These are phyloP conservation scores for Aurantiochytrium sp. DNA, from an alignment of 108 stramenopile species.

Conservation along the genomic window DNA sequence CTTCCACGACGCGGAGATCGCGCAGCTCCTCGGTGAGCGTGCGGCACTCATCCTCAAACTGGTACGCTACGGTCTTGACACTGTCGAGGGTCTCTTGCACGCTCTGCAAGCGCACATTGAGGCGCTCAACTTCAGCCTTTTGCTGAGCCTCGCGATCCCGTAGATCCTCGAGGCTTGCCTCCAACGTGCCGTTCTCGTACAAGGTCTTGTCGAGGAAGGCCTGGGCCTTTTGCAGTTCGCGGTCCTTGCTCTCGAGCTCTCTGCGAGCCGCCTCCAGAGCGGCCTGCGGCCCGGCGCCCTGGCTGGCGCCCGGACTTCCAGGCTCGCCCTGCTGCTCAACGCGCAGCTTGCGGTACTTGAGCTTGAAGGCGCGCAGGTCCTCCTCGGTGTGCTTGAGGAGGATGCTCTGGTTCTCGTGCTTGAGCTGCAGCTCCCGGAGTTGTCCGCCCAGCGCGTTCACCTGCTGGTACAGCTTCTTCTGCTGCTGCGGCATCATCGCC, in stretches of 20 bases:
- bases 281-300: neutral
- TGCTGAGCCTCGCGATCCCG: neutral
- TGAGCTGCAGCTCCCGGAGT: slow-evolving; percentile 7
- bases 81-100: neutral
- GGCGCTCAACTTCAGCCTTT: neutral
- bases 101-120: neutral
- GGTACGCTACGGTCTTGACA: neutral
- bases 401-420: neutral
- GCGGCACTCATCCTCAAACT: neutral
- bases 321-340: neutral
- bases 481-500: neutral
- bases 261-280: neutral
- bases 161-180: neutral
- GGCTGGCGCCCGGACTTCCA: no score
- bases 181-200: neutral
- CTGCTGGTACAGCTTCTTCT: neutral
- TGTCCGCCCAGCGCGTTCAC: neutral
- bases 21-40: neutral
- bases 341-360: slow-evolving; percentile 12
- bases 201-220: neutral
- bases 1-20: neutral
- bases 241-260: neutral
- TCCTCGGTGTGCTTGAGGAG: slow-evolving; percentile 12
- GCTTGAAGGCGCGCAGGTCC: neutral
- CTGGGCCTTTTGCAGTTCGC: neutral